Percentiles rank a stretch among this genome's conserved stretches.
These are phyloP conservation scores for Hypoxylon subgilvum DNA, from an alignment of 495 filamentous ascomycete genomes.

Conservation along the genomic window DNA sequence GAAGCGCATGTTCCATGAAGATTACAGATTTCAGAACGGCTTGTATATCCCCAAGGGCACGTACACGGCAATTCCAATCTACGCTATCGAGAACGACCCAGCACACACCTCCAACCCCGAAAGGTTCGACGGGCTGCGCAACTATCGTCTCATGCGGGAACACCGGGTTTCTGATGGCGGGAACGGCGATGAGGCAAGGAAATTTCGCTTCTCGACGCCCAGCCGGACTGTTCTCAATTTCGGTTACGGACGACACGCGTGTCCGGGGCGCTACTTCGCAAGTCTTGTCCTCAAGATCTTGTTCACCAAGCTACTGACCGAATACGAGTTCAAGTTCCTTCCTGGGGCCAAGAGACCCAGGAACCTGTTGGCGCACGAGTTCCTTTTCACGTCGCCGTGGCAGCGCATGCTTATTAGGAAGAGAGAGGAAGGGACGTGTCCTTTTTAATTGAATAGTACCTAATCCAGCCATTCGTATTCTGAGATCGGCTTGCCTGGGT, in stretches of 20 bases:
- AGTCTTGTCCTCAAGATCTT: conserved; percentile 34
- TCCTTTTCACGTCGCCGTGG: conserved; percentile 4
- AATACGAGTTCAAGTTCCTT: conserved; percentile 29
- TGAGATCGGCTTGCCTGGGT: no score
- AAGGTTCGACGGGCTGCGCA: conserved; percentile 30
- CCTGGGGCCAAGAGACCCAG: conserved; percentile 11
- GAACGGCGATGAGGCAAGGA: neutral
- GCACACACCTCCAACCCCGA: conserved; percentile 17
- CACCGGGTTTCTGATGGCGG: neutral
- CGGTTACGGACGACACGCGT: conserved; percentile 34
- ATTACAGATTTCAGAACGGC: conserved; percentile 18
- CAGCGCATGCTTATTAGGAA: neutral
- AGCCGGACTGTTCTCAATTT: conserved; percentile 23
- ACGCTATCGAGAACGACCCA: conserved; percentile 31
- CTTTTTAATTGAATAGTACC: neutral
- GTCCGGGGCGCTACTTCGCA: conserved; percentile 36
- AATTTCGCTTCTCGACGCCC: conserved; percentile 16
- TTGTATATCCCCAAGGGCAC: conserved; percentile 20
- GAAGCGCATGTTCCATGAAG: conserved; percentile 11
- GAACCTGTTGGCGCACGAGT: conserved; percentile 12
- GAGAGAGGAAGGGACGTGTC: neutral
- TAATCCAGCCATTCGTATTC: no score
- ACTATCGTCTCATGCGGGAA: conserved; percentile 7
- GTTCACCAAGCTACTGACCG: conserved; percentile 27
- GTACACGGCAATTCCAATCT: conserved; percentile 10